Evolutionary conservation across 768 basidiomycete species (phyloP), one percentile per base, ranked within the genome.

Genomic region (Serendipita sp.): DNA sequence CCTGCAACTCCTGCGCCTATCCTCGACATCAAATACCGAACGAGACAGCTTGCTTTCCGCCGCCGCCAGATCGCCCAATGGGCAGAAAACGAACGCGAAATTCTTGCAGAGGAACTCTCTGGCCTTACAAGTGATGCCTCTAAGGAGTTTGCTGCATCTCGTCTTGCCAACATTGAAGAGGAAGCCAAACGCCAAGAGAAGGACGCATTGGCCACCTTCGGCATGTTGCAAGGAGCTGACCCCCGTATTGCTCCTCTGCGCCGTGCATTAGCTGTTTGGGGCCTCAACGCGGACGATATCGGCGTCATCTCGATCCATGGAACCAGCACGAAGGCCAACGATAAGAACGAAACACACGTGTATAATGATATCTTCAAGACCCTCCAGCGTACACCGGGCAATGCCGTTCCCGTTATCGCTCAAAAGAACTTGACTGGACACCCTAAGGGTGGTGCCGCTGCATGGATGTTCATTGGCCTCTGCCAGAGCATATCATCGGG

Each of bases 351-450:
- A 79, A 92, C 92, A 1, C 84, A 85, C 68, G 93, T 97, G 65
- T 98, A 95, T 90, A 93, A 98, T 74, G 86, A 92, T 66, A 86
- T 96, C 72, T 88, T 99, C 76, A 83, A 81, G n/a, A 82, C 83
- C 47, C 86, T 97, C 68, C 83, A 84, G 45, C 91, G 96, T 67
- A 90, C 92, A 4, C 83, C 86, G 45, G 95, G 96, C 64, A 98
- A 98, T 74, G 93, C 94, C n/a, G 86, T 95, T 54, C 96, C 96
- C 3, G 85, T 96, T 71, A 88, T 98, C 74, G 92, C 96, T 2
- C 96, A 98, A 75, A 99, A 99, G 82, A 92, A 88, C 74, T 80
- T 99, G 60, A 87, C 95, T 35, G 96, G 96, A 67, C 95, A 99
- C 73, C 86, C 95, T 10, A 99, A 99, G 80, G 96, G 96, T 74